Conservation (phyloP, 2,329 filamentous ascomycete genomes). For the Neoascochyta sp. region DNA sequence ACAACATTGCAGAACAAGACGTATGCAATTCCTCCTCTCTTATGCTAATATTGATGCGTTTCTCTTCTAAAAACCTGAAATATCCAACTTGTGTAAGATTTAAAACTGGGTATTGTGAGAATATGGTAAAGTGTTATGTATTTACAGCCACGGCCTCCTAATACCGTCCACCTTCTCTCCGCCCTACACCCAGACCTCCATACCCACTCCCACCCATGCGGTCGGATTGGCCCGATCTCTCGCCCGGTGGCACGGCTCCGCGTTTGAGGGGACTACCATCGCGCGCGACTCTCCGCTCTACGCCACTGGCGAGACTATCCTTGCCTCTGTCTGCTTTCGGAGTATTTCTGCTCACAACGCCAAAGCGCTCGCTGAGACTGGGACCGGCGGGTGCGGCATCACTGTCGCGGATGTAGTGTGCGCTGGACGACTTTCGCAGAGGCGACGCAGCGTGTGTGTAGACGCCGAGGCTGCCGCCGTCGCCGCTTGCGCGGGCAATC, state of each 20-base stretch:
- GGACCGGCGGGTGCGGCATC: constrained; percentile 5
- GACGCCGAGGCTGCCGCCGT: constrained; percentile 76
- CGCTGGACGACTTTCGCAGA: constrained; percentile 70
- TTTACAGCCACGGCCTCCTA: constrained; percentile 5
- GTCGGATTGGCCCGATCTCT: constrained; percentile 14
- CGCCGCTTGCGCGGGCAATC: constrained; percentile 50
- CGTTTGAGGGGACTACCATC: constrained; percentile 46
- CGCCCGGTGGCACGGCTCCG: constrained; percentile 36
- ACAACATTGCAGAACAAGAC: too few relatives aligned
- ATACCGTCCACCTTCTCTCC: constrained; percentile 29
- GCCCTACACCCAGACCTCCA: constrained; percentile 19
- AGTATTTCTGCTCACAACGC: constrained; percentile 7
- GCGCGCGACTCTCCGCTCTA: constrained; percentile 4
- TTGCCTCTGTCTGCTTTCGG: constrained; percentile 19
- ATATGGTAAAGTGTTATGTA: too few relatives aligned
- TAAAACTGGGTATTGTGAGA: too few relatives aligned
- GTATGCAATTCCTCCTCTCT: too few relatives aligned
- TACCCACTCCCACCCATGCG: constrained; percentile 21
- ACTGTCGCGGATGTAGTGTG: constrained; percentile 45
- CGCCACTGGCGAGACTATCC: constrained; percentile 24
- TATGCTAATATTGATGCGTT: too few relatives aligned
- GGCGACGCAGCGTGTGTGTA: constrained; percentile 79
- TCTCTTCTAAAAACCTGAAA: too few relatives aligned
- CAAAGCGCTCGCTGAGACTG: constrained; percentile 7
- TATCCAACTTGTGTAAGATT: too few relatives aligned